Percentiles rank a stretch among this genome's conserved stretches.
These are phyloP conservation scores for Pythium brachiatum DNA, from an alignment of 352 stramenopile species.

Conservation along the genomic window DNA sequence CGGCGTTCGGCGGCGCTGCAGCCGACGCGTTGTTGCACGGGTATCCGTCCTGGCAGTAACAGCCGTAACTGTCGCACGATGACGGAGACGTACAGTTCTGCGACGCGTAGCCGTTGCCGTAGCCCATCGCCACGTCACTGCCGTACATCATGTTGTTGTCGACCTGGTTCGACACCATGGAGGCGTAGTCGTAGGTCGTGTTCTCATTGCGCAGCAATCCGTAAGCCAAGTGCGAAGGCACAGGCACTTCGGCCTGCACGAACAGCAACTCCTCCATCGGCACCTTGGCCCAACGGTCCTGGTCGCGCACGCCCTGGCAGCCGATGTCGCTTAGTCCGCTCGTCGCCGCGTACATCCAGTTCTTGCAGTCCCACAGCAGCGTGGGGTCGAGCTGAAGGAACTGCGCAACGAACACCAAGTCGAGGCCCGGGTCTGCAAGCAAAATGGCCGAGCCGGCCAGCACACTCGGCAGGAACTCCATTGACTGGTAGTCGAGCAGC, in stretches of 20 bases:
- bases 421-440: slow-evolving; percentile 60
- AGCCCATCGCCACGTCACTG: slow-evolving; percentile 27
- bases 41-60: slow-evolving; percentile 49
- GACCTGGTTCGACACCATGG: slow-evolving; percentile 13
- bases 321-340: slow-evolving; percentile 54
- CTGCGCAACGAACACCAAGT: slow-evolving; percentile 79
- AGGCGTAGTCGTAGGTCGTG: slow-evolving; percentile 40
- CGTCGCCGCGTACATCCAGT: slow-evolving; percentile 63
- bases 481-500: slow-evolving; percentile 74
- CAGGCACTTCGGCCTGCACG: slow-evolving; percentile 59
- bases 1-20: slow-evolving; percentile 35
- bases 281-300: slow-evolving; percentile 71
- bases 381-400: slow-evolving; percentile 76
- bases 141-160: slow-evolving; percentile 21
- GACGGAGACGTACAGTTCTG: slow-evolving; percentile 41
- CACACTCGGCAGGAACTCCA: slow-evolving; percentile 75
- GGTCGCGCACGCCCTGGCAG: slow-evolving; percentile 41
- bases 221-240: slow-evolving; percentile 60
- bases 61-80: slow-evolving; percentile 68
- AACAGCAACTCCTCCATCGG: slow-evolving; percentile 67
- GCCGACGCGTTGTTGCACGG: slow-evolving; percentile 30
- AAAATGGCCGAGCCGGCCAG: slow-evolving; percentile 70
- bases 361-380: slow-evolving; percentile 81
- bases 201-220: slow-evolving; percentile 51
- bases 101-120: slow-evolving; percentile 37